phyloP scores from a whole-genome alignment of 208 protist species.

The Endotrypanum monterogeii region DNA sequence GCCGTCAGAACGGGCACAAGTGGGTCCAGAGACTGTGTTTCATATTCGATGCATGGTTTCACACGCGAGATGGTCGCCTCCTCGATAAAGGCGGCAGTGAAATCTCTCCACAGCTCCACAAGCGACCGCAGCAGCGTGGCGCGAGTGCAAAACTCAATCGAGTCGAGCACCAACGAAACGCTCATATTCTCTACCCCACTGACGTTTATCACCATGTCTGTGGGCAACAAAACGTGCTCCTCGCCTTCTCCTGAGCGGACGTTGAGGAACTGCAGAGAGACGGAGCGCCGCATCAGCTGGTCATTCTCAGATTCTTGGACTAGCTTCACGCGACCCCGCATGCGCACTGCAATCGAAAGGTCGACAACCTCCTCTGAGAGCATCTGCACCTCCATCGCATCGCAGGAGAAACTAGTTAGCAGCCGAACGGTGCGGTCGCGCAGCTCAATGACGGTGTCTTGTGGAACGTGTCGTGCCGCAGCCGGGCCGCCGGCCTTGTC shows the following conservation, averaged over 20 bases:
- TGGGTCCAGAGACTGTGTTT: constrained; percentile 45
- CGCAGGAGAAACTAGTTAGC: constrained; percentile 42
- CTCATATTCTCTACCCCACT: constrained; percentile 70
- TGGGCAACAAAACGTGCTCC: constrained; percentile 65
- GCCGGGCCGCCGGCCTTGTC: constrained; percentile 3
- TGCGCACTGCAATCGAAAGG: constrained; percentile 56
- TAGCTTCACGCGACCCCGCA: constrained; percentile 38
- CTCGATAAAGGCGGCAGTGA: constrained; percentile 60
- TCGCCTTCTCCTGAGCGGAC: constrained; percentile 67
- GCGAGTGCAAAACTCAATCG: constrained; percentile 65
- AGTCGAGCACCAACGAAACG: constrained; percentile 45
- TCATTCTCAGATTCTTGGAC: constrained; percentile 59
- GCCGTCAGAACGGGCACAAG: constrained; percentile 41
- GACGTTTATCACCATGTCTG: constrained; percentile 50
- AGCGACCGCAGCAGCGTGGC: constrained; percentile 65
- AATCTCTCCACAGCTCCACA: constrained; percentile 71
- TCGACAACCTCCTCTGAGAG: constrained; percentile 74
- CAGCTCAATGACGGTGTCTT: constrained; percentile 16
- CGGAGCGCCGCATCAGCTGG: constrained; percentile 34
- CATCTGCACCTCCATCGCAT: constrained; percentile 44
- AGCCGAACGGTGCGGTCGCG: constrained; percentile 35
- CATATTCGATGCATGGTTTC: constrained; percentile 56
- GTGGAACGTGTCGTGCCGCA: neutral
- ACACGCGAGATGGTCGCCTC: constrained; percentile 49
- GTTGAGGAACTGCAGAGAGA: constrained; percentile 44